Evolutionary conservation across 345 rosid species (phyloP).

Genomic region (Excoecaria agallocha): DNA sequence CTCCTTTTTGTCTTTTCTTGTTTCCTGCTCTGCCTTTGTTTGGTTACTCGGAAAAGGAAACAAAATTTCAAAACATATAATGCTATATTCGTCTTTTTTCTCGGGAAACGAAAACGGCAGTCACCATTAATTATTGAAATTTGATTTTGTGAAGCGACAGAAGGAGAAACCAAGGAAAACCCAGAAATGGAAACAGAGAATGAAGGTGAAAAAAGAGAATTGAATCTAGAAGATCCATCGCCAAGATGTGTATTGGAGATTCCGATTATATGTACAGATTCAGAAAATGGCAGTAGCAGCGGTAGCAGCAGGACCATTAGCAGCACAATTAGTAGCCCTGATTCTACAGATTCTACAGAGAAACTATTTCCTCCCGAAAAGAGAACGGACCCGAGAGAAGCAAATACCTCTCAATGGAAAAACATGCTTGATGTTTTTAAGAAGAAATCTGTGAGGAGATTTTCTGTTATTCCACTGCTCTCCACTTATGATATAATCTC

Average conservation of each 20-base stretch:
- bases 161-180: slow-evolving; percentile 25
- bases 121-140: neutral
- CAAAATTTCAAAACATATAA: neutral
- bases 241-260: slow-evolving; percentile 65
- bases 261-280: slow-evolving; percentile 40
- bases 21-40: neutral
- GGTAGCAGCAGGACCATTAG: slow-evolving; percentile 30
- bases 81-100: neutral
- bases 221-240: slow-evolving; percentile 32
- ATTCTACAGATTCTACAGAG: slow-evolving; percentile 43
- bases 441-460: slow-evolving; percentile 58
- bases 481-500: slow-evolving; percentile 39
- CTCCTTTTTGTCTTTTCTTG: neutral
- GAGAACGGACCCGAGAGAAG: slow-evolving; percentile 22
- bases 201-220: slow-evolving; percentile 20
- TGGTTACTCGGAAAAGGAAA: slow-evolving; percentile 2
- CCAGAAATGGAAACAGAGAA: slow-evolving; percentile 26
- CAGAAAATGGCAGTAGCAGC: slow-evolving; percentile 36
- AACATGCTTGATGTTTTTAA: slow-evolving; percentile 48
- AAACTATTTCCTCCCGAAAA: slow-evolving; percentile 24
- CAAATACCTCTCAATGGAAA: slow-evolving; percentile 50
- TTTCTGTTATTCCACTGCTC: slow-evolving; percentile 51
- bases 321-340: slow-evolving; percentile 17
- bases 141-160: slow-evolving; percentile 28
- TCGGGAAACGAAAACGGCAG: too few species aligned